Evolutionary conservation across 2,329 filamentous ascomycete genomes (phyloP).

Genomic region (Fusarium ramigenum): DNA sequence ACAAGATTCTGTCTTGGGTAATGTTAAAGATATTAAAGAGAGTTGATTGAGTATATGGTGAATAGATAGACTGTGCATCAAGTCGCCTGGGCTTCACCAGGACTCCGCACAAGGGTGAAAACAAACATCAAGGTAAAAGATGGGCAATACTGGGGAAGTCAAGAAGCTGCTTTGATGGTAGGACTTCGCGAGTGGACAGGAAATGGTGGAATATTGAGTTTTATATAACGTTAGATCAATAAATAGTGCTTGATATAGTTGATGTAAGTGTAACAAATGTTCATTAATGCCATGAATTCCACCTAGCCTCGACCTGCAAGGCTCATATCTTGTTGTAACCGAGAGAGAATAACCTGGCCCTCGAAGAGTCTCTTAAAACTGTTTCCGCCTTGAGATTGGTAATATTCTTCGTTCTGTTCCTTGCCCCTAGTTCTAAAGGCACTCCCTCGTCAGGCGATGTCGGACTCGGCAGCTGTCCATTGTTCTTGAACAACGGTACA

Average conservation of each 20-base stretch:
- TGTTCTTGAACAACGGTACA: slow-evolving; percentile 27
- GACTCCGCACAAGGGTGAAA: background rate
- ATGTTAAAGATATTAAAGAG: background rate
- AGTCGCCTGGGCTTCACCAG: no score
- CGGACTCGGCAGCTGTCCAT: slow-evolving; percentile 23
- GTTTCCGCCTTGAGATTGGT: background rate
- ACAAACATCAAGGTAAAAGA: background rate
- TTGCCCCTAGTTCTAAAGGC: background rate
- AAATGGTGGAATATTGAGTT: background rate
- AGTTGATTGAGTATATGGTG: background rate
- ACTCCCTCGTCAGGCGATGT: slow-evolving; percentile 14
- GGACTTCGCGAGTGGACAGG: background rate
- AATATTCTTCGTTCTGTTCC: background rate
- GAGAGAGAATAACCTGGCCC: slow-evolving; percentile 21
- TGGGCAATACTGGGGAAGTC: no score
- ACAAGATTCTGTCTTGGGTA: background rate
- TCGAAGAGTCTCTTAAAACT: slow-evolving; percentile 18
- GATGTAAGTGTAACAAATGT: background rate
- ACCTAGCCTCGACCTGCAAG: background rate
- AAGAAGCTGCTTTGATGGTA: no score
- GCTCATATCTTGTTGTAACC: slow-evolving; percentile 32
- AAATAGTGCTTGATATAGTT: background rate
- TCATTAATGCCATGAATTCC: background rate
- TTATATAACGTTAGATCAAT: background rate
- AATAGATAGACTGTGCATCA: background rate